These are phyloP conservation scores for Entomophthora muscae DNA, from an alignment of 371 early-diverging fungal species.

Conservation along the genomic window DNA sequence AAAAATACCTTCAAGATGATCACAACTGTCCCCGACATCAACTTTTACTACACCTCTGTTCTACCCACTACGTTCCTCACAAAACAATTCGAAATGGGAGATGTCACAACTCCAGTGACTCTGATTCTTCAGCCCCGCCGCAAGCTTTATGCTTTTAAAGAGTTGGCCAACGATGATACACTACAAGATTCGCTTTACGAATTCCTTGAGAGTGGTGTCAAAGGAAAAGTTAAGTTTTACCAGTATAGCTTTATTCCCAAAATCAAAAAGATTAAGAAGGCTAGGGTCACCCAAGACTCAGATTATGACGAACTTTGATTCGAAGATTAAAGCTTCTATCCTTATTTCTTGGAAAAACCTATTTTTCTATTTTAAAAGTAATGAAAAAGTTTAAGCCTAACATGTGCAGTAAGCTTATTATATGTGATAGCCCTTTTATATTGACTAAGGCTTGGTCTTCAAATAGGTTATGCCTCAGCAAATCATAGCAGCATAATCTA, in stretches of 20 bases:
- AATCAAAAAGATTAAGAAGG: not conserved
- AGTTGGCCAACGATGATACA: not conserved
- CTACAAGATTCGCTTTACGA: not conserved
- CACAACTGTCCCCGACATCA: not conserved
- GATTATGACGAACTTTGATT: not conserved
- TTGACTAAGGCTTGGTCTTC: too few species aligned
- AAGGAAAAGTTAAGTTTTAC: slow-evolving; percentile 1
- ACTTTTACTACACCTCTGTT: not conserved
- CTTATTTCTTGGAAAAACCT: too few species aligned
- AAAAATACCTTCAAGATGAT: not conserved
- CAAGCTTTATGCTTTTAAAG: not conserved
- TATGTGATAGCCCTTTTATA: too few species aligned
- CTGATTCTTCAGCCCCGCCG: not conserved
- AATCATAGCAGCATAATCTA: too few species aligned
- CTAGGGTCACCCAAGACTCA: not conserved
- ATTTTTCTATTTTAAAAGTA: too few species aligned
- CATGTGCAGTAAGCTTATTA: too few species aligned
- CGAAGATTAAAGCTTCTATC: not conserved
- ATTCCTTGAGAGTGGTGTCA: not conserved
- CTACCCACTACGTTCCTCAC: not conserved
- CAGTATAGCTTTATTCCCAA: not conserved
- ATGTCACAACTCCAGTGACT: not conserved
- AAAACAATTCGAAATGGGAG: not conserved
- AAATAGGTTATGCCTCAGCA: too few species aligned
- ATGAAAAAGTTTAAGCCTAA: too few species aligned